These are phyloP conservation scores for Mariannaea sp. DNA, from an alignment of 2,329 filamentous ascomycete species.

Conservation along the genomic window DNA sequence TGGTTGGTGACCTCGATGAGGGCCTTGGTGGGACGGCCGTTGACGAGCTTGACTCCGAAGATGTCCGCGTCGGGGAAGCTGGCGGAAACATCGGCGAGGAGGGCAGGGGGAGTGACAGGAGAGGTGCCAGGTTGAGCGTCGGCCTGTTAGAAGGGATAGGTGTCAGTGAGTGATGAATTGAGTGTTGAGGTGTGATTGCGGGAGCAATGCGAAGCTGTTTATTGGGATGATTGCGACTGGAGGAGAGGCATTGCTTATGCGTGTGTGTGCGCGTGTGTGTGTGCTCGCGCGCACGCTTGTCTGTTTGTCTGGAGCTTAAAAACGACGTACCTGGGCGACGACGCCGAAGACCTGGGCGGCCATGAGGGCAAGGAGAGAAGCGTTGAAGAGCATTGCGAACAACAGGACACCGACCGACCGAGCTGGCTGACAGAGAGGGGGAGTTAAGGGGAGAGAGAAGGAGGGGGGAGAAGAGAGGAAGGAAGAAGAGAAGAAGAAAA, in stretches of 20 bases:
- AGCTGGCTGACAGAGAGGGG: too few relatives aligned
- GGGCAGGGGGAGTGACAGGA: conserved; percentile 30
- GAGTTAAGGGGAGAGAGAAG: conserved; percentile 3
- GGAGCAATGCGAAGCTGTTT: background rate
- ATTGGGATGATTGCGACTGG: background rate
- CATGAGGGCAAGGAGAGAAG: conserved; percentile 72
- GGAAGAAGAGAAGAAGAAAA: conserved; percentile 15
- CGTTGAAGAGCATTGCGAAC: conserved; percentile 71
- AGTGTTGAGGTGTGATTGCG: background rate
- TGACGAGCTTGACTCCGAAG: conserved; percentile 94
- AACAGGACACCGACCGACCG: conserved; percentile 15
- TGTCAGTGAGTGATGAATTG: conserved; percentile 15
- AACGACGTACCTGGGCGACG: conserved; percentile 68
- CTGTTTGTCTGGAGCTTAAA: too few relatives aligned
- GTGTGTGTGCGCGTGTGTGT: too few relatives aligned
- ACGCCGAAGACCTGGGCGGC: conserved; percentile 70
- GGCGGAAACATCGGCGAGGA: conserved; percentile 69
- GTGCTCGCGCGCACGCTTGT: too few relatives aligned
- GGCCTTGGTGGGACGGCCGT: conserved; percentile 83
- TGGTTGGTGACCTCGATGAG: conserved; percentile 84
- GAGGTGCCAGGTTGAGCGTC: conserved; percentile 30
- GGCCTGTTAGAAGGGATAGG: conserved; percentile 16
- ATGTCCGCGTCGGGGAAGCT: conserved; percentile 75
- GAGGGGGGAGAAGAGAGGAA: conserved; percentile 11
- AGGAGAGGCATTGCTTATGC: conserved; percentile 45